phyloP scores from a whole-genome alignment of 2,329 filamentous ascomycete genomes.

The Colletotrichum sp. region DNA sequence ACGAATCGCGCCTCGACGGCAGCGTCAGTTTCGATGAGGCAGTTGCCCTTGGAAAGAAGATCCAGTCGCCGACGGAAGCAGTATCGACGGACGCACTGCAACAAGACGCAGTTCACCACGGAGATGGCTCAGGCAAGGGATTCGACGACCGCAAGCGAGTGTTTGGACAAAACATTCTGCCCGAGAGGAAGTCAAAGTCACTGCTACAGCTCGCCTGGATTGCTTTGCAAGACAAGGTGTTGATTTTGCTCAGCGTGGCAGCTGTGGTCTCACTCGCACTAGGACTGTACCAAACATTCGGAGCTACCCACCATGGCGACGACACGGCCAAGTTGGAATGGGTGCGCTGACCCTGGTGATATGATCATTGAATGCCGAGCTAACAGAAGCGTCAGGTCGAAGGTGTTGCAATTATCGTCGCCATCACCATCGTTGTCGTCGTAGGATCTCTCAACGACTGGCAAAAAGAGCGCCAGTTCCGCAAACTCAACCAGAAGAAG shows the following conservation, averaged over 20 bases:
- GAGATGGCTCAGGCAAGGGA: constrained; percentile 6
- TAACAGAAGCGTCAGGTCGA: constrained; percentile 67
- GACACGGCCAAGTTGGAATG: constrained; percentile 62
- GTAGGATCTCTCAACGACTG: constrained; percentile 83
- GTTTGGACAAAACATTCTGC: constrained; percentile 67
- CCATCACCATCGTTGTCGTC: constrained; percentile 76
- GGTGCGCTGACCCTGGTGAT: not conserved
- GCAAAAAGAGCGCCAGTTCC: constrained; percentile 83
- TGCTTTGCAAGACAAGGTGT: constrained; percentile 81
- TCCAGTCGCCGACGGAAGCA: constrained; percentile 28
- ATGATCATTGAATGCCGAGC: not conserved
- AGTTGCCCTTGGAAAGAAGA: constrained; percentile 39
- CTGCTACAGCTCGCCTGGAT: constrained; percentile 78
- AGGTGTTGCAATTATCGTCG: constrained; percentile 80
- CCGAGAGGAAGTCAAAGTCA: constrained; percentile 71
- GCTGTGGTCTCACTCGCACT: constrained; percentile 76
- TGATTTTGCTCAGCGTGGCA: constrained; percentile 74
- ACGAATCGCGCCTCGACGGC: constrained; percentile 51
- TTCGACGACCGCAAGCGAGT: constrained; percentile 60
- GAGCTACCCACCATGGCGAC: constrained; percentile 52
- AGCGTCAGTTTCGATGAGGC: constrained; percentile 55
- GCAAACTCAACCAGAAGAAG: constrained; percentile 82
- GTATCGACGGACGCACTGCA: constrained; percentile 24
- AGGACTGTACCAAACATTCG: constrained; percentile 76
- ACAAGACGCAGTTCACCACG: constrained; percentile 1